Percentiles rank a stretch among this genome's conserved stretches.
Conservation (phyloP, 306 rosid genomes). For the Fragaria nilgerrensis region DNA sequence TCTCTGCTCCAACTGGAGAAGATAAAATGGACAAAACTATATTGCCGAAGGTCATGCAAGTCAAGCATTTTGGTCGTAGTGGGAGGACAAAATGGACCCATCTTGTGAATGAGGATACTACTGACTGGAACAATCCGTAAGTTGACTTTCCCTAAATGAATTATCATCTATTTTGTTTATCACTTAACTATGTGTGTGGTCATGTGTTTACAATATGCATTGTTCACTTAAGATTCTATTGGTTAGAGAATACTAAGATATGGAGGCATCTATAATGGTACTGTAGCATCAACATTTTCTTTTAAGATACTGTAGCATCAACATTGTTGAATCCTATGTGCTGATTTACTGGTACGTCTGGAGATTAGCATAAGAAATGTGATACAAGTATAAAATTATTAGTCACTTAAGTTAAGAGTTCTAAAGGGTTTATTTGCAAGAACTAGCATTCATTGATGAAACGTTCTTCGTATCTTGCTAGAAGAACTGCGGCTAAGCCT, state of each 20-base stretch:
- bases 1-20: slow-evolving; percentile 95
- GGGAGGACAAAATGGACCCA: slow-evolving; percentile 99
- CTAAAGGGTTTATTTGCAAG: neutral
- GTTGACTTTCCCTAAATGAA: slow-evolving; percentile 25
- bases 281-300: neutral
- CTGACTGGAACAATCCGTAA: slow-evolving; percentile 97
- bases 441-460: neutral
- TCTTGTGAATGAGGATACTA: slow-evolving; percentile 95
- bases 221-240: neutral
- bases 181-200: neutral
- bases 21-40: slow-evolving; percentile 97
- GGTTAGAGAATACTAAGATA: neutral
- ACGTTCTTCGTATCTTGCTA: neutral
- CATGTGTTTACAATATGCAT: neutral
- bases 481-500: too few relatives aligned
- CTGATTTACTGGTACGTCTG: neutral
- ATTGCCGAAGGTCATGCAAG: slow-evolving; percentile 96
- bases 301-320: neutral
- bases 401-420: neutral
- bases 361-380: neutral
- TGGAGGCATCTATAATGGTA: neutral
- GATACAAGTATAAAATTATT: neutral
- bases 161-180: neutral
- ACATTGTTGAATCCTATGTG: neutral
- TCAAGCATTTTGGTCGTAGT: slow-evolving; percentile 98